These are phyloP conservation scores for Ceratobasidium theobromae DNA, from an alignment of 1,284 basidiomycete genomes.

Conservation along the genomic window DNA sequence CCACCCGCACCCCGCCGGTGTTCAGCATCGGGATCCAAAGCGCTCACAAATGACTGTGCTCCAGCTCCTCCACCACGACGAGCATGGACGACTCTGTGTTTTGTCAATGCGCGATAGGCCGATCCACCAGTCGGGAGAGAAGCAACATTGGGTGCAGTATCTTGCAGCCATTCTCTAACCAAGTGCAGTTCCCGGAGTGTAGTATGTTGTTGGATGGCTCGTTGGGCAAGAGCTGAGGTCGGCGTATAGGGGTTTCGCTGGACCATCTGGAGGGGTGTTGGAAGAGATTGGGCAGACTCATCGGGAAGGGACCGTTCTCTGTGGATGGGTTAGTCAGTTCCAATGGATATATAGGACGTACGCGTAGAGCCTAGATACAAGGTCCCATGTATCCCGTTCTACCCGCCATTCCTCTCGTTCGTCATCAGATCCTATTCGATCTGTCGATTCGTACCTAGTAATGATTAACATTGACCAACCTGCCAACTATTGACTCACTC, in stretches of 20 bases:
- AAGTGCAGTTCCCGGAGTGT: constrained; percentile 69
- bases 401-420: constrained; percentile 65
- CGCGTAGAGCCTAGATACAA: constrained; percentile 64
- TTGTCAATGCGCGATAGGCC: constrained; percentile 83
- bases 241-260: constrained; percentile 71
- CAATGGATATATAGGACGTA: constrained; percentile 49
- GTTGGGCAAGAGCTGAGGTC: constrained; percentile 67
- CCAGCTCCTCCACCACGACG: constrained; percentile 53
- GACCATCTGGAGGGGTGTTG: constrained; percentile 52
- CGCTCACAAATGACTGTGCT: constrained; percentile 57
- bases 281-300: too few species aligned
- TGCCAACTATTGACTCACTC: constrained; percentile 50
- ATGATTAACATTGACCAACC: not conserved
- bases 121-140: constrained; percentile 61
- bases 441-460: constrained; percentile 49
- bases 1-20: constrained; percentile 55
- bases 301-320: too few species aligned
- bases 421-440: constrained; percentile 46
- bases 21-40: constrained; percentile 76
- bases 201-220: constrained; percentile 62
- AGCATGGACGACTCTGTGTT: constrained; percentile 66
- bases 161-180: constrained; percentile 80
- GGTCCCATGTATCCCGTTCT: constrained; percentile 79
- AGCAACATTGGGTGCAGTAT: constrained; percentile 60
- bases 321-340: constrained; percentile 48